Base-by-base conservation (phyloP, 2,329 filamentous ascomycete species). In the Phyllosticta paracitricarpa region DNA sequence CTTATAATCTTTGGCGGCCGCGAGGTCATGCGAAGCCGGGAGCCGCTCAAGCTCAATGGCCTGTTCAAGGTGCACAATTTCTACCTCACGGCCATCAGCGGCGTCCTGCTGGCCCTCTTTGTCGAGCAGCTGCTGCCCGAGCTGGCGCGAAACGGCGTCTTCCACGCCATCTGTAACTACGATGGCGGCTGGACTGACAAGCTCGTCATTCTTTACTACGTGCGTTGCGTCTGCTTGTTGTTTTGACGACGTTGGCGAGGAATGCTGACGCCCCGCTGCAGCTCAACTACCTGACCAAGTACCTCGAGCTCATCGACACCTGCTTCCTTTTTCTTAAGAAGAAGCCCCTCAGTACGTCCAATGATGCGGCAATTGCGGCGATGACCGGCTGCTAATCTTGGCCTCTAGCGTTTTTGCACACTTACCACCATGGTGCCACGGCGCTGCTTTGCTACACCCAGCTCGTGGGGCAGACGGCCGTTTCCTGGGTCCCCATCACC, bases 291-390 rank as follows among this genome's bases (percentile, higher is more conserved):
- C 84, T 97, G 61, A 97, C 92, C 79, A 97, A 97, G 79, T 97
- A 96, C 78, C 84, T 97, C 67, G 93, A 97, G 78, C 83, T 97
- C 67, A 80, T 97, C 69, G 93, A 97, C 77, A 97, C 93, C 63
- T 87, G 93, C 74, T 97, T 97, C 83, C 82, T 97, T 61, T 94
- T 97, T 81, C 85, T 97, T 76, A 97, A 97, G 88, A 97, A 97
- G 88, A 97, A 97, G 88, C 93, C 93, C 60, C 79, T 97, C 75
- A 97, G 85, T 88, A 82, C 66, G 82, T 56, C 33, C 22, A 12
- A 14, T 54, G 22, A 58, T 58, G 28, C 40, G 25, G 7, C 52
- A 25, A 54, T 54, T 57, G 22, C 4, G 24, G 22, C 4, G 24
- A 51, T 2, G 4, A 25, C 2, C n/a, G 6, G 8, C 7, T 14